Evolutionary conservation across 352 stramenopile genomes (phyloP), one percentile per base, ranked within the genome.

Genomic region (Phytopythium litorale): DNA sequence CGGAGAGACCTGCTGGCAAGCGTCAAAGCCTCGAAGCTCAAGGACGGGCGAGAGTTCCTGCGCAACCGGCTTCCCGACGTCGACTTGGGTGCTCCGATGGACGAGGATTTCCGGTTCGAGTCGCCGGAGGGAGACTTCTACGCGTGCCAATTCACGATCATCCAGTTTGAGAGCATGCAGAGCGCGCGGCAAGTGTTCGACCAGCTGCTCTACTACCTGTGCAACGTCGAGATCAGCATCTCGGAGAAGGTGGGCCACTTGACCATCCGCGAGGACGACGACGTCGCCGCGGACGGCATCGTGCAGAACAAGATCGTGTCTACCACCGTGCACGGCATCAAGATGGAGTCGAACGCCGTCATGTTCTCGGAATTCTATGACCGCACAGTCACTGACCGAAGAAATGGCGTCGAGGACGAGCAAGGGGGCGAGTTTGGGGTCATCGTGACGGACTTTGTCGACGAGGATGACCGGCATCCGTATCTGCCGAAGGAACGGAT

Each of bases 221-320:
- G 66, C 25, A 78, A 79, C 45, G 61, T 72, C 40, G 70, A 81
- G 59, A 81, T 79, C 56, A 79, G 60, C 35, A 72, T 79, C 23
- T 78, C 70, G 30, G 71, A 78, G 50, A 73, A 68, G 25, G 23
- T 75, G 19, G 71, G 71, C 16, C 60, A 73, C 40, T 70, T 78
- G 58, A 76, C 71, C 33, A 76, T 78, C 50, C 71, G 71, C 11
- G 71, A 78, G 35, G 71, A 78, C 35, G 71, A 78, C 45, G 68
- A 78, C 45, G 64, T 54, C 1, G 67, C 58, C 6, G 67, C 46
- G 30, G 71, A 69, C 42, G 68, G 65, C 2, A 45, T 73, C 23
- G 66, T 57, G 4, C 71, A 78, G 55, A 73, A 71, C 62, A 67
- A 67, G 35, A 46, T 78, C 46, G 71, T 78, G 35, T 73, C 68